These are phyloP conservation scores for Pleurostoma richardsiae DNA, from an alignment of 2,329 filamentous ascomycete genomes.

Conservation along the genomic window DNA sequence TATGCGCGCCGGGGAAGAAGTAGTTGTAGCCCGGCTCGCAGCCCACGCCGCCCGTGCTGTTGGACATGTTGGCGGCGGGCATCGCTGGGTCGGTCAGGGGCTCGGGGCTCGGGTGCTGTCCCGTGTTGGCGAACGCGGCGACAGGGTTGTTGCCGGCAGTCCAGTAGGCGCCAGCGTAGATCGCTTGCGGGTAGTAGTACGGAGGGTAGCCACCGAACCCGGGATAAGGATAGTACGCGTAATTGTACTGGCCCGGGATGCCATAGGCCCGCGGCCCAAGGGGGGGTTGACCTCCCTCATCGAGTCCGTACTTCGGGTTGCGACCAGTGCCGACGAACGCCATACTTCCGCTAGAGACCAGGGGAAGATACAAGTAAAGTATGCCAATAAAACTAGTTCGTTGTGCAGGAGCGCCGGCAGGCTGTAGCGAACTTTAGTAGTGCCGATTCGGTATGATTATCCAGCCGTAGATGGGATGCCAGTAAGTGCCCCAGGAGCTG, in stretches of 20 bases:
- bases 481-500: background rate
- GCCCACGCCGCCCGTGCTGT: slow-evolving; percentile 52
- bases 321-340: background rate
- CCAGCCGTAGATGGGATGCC: background rate
- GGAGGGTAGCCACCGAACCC: background rate
- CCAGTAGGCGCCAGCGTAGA: background rate
- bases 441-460: no score
- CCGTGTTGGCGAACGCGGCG: slow-evolving; percentile 18
- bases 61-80: slow-evolving; percentile 49
- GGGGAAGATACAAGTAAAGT: background rate
- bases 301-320: slow-evolving; percentile 4
- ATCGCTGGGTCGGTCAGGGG: slow-evolving; percentile 38
- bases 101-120: slow-evolving; percentile 33
- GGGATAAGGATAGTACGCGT: background rate
- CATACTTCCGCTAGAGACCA: background rate
- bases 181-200: background rate
- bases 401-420: background rate
- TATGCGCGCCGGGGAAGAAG: slow-evolving; percentile 53
- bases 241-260: background rate
- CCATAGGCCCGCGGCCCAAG: background rate
- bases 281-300: slow-evolving; percentile 1
- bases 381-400: background rate
- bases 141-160: slow-evolving; percentile 8
- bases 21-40: slow-evolving; percentile 61
- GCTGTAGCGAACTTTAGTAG: no score